Evolutionary conservation across 768 basidiomycete species (phyloP), one percentile per base, ranked within the genome.

Genomic region (Lactarius hatsudake): DNA sequence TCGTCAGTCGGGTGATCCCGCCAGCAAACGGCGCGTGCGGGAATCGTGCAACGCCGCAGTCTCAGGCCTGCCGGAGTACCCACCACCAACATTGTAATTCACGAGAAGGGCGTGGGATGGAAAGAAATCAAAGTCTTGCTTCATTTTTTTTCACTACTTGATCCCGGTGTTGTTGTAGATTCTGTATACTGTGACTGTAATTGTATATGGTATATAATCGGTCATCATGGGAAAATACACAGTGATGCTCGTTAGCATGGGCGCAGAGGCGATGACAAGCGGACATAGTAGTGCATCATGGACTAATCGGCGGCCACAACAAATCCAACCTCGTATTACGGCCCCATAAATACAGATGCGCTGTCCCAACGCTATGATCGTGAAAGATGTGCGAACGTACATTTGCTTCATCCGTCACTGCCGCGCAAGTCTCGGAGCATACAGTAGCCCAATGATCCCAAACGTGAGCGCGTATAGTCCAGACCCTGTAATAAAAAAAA

Each of bases 21-120:
- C 88, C 7, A 88, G 89, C 72, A 93, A 91, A 75, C 81, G 81
- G 26, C 85, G 90, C 28, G 91, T 93, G 12, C 84, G 89, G 38
- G 90, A 93, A 75, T 86, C 88, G 3, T 87, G 86, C 59, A 93
- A 93, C 72, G 89, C 90, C 15, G 88, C 91, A 7, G 74, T 93
- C 56, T 80, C 81, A 48, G 81, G 82, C 51, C 76, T 93, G n/a
- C 91, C 91, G 2, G 88, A 89, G 66, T 93, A 87, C 87, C 91
- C 91, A 0, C 77, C 82, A 2, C 69, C 67, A 32, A 63, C 65
- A n/a, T 71, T 66, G 61, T 74, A 69, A 69, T 32, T 12, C 32
- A 69, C 23, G 17, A 30, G 9, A 20, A 34, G 15, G 32, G 23
- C 9, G 30, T n/a, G 36, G 34, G 8, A 45, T 15, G 48, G 13